phyloP scores from a whole-genome alignment of 2,329 filamentous ascomycete genomes.

The Fusarium robinianum region DNA sequence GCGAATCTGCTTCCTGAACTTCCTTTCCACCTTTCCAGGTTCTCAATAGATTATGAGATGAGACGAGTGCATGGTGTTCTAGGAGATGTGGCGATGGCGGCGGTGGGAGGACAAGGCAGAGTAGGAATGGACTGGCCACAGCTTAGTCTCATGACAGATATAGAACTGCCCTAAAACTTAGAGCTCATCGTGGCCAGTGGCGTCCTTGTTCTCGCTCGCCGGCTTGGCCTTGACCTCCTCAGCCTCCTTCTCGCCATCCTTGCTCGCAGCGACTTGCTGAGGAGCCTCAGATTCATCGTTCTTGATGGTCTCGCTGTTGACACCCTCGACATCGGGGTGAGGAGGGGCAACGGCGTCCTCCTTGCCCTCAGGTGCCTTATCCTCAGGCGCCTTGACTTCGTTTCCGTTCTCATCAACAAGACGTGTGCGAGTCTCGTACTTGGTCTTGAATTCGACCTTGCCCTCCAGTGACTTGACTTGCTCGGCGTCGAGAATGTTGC shows the following conservation, averaged over 20 bases:
- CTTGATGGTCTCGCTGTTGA: slow-evolving; percentile 61
- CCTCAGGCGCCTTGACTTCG: slow-evolving; percentile 62
- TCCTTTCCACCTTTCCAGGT: slow-evolving; percentile 15
- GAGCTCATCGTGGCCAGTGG: slow-evolving; percentile 50
- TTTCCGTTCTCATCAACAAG: slow-evolving; percentile 80
- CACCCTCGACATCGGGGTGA: slow-evolving; percentile 65
- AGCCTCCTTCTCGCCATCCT: slow-evolving; percentile 63
- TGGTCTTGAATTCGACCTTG: slow-evolving; percentile 93
- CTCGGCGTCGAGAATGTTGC: slow-evolving; percentile 82
- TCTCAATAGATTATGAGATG: slow-evolving; percentile 33
- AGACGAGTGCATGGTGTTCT: slow-evolving; percentile 38
- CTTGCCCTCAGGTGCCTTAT: slow-evolving; percentile 44
- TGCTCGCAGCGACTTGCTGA: slow-evolving; percentile 52
- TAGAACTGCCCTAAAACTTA: slow-evolving; percentile 25
- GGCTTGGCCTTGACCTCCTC: slow-evolving; percentile 62
- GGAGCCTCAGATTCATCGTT: slow-evolving; percentile 44
- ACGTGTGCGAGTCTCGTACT: slow-evolving; percentile 91
- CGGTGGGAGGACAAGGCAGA: slow-evolving; percentile 1
- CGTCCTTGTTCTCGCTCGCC: slow-evolving; percentile 65
- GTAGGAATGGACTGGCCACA: background rate
- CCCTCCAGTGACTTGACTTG: slow-evolving; percentile 84
- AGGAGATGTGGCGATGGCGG: slow-evolving; percentile 11
- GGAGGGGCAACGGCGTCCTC: slow-evolving; percentile 57
- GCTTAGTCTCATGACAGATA: background rate
- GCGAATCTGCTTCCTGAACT: slow-evolving; percentile 8